Base-by-base conservation (phyloP, 2,329 filamentous ascomycete species). In the Diaporthe capsici region DNA sequence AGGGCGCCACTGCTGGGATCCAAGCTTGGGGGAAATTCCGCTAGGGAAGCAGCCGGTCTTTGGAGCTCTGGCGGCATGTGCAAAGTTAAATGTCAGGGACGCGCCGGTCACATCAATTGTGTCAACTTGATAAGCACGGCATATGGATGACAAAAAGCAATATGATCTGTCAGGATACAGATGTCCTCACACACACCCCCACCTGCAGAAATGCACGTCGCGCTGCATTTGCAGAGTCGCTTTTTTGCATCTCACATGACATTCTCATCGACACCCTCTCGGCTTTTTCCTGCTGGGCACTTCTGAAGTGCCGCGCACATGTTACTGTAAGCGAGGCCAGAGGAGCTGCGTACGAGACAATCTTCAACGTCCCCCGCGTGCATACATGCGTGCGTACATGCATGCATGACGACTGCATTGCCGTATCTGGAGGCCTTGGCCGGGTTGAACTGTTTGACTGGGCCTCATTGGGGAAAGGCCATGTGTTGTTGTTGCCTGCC, bases 21-120 rank as follows among this genome's bases (percentile, higher is more conserved):
- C 49, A 70, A 70, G 65, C 65, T 70, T 25, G 34, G n/a, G 51
- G n/a, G 4, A 28, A 12, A 39, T 37, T 28, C 20, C 65, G 63
- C 44, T n/a, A 68, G 25, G 28, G 3, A 34, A 37, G 20, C 25
- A 3, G 28, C 25, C 63, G 13, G 31, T 67, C 28, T 71, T 25
- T 28, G 58, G 57, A 55, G 71, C 25, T 70, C 13, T 34, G 10
- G 49, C 34, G 22, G n/a, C 34, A 8, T 55, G 15, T 55, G 31
- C 0, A 55, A 42, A 70, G 65, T 70, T 60, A 73, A 63, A 73
- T 73, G 22, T 47, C 58, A 65, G 58, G 71, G 71, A 65, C 58
- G 25, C 39, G 15, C 51, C 34, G 34, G 58, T 55, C 49, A 63
- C 37, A 15, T 44, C 55, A 13, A 31, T 34, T 65, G 58, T 57